Base-by-base conservation (phyloP, 768 basidiomycete species). In the Auriscalpium orientale region DNA sequence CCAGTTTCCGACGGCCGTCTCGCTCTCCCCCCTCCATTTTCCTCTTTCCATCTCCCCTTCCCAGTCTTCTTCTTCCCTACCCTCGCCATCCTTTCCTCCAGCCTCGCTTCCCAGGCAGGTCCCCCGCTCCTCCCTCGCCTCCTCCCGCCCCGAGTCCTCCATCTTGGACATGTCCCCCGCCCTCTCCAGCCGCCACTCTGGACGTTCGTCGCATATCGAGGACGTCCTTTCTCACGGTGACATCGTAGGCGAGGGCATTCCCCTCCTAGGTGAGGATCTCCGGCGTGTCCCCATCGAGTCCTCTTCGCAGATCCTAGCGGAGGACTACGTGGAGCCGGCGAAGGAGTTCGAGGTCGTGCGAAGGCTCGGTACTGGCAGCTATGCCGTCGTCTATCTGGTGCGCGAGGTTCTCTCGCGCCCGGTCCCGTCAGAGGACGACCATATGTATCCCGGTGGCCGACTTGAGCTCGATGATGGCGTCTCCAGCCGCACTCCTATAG, bases 381-480 rank as follows among this genome's bases (percentile, higher is more conserved):
- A 95, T 68, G 94, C 94, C 15, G 89, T 93, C 65, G 94, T 97
- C 54, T 98, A 97, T 68, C 85, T 92, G 58, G 94, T 97, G 28
- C 82, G 83, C 48, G 87, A 91, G 70, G 79, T 89, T 37, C 61
- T 79, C 28, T 71, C 68, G 15, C 76, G 73, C 51, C 51, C 63
- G 37, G 60, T 64, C n/a, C 67, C 71, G 47, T 74, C 76, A 13
- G 64, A 68, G 35, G 63, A 70, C 46, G 66, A 58, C 55, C 79
- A 81, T 64, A 75, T 77, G 46, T 81, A 85, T 62, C 78, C 80
- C 66, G 77, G 78, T 45, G 66, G 66, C 49, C 64, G 64, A 53
- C 64, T 71, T 54, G 70, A 72, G 53, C 58, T 71, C 50, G 57
- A 62, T 22, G 74, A 74, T 46, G 62, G 63, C 48, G 58, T 68